Conservation (phyloP, 1,284 basidiomycete genomes). For the Puccinia horiana region DNA sequence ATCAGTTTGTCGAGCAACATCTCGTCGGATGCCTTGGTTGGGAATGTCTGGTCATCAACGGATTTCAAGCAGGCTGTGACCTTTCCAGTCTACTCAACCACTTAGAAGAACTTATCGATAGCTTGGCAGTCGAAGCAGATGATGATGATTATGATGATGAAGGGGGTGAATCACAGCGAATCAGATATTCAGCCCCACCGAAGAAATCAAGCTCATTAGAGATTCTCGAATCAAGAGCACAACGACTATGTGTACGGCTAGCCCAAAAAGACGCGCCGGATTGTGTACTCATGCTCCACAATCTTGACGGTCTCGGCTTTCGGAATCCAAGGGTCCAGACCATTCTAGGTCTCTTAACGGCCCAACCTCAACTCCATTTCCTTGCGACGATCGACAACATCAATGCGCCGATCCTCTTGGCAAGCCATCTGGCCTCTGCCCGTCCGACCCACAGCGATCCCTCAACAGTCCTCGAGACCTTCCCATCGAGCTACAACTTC, state of each 20-base stretch:
- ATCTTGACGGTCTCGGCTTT: conserved; percentile 74
- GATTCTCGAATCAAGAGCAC: conserved; percentile 52
- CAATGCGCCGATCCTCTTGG: conserved; percentile 73
- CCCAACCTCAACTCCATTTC: conserved; percentile 71
- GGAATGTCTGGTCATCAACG: conserved; percentile 70
- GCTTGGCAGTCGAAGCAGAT: neutral
- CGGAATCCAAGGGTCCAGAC: conserved; percentile 68
- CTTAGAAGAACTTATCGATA: conserved; percentile 62
- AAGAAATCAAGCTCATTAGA: conserved; percentile 35
- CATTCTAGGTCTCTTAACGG: conserved; percentile 70
- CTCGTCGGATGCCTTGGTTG: conserved; percentile 62
- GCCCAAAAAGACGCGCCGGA: conserved; percentile 53
- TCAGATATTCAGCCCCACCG: neutral
- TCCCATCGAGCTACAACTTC: conserved; percentile 71
- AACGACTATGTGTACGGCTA: conserved; percentile 49
- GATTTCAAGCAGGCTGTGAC: conserved; percentile 70
- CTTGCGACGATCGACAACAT: conserved; percentile 81
- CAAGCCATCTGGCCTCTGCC: conserved; percentile 56
- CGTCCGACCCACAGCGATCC: conserved; percentile 52
- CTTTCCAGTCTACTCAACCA: conserved; percentile 71
- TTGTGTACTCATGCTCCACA: conserved; percentile 80
- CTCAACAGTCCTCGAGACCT: conserved; percentile 27
- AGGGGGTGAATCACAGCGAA: neutral
- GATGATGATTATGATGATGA: neutral
- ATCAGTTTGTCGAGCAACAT: conserved; percentile 68